Conservation (phyloP, 2,329 filamentous ascomycete species). For the Cladophialophora bantiana region DNA sequence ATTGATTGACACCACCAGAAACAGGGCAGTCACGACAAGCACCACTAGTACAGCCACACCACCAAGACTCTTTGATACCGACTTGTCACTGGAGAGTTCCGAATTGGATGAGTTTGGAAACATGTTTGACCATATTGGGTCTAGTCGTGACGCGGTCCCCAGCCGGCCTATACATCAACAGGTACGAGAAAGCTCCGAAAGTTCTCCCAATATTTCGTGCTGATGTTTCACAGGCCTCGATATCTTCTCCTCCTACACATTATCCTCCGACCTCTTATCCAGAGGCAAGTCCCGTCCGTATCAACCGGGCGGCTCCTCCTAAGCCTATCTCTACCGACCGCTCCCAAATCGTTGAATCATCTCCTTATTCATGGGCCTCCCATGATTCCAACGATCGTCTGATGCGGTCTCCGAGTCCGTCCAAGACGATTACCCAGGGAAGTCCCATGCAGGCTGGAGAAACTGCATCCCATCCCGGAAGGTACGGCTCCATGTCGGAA, state of each 20-base stretch:
- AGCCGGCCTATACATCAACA: constrained; percentile 40
- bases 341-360: constrained; percentile 54
- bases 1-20: constrained; percentile 44
- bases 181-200: constrained; percentile 30
- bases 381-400: constrained; percentile 59
- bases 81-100: constrained; percentile 50
- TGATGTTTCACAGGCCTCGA: constrained; percentile 29
- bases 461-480: constrained; percentile 26
- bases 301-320: constrained; percentile 41
- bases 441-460: constrained; percentile 39
- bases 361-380: constrained; percentile 61
- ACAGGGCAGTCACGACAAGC: constrained; percentile 56
- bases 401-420: constrained; percentile 50
- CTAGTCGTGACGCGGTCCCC: constrained; percentile 38
- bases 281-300: constrained; percentile 10
- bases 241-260: constrained; percentile 24
- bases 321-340: constrained; percentile 55
- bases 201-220: constrained; percentile 23
- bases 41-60: constrained; percentile 60
- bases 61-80: constrained; percentile 57
- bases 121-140: constrained; percentile 59
- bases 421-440: constrained; percentile 42
- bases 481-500: constrained; percentile 34
- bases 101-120: constrained; percentile 56
- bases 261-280: constrained; percentile 37